A percentile compares a stretch with the other conserved stretches of the same genome.
Evolutionary conservation across 2,329 filamentous ascomycete genomes (phyloP).

Genomic region (Fusarium hostae): DNA sequence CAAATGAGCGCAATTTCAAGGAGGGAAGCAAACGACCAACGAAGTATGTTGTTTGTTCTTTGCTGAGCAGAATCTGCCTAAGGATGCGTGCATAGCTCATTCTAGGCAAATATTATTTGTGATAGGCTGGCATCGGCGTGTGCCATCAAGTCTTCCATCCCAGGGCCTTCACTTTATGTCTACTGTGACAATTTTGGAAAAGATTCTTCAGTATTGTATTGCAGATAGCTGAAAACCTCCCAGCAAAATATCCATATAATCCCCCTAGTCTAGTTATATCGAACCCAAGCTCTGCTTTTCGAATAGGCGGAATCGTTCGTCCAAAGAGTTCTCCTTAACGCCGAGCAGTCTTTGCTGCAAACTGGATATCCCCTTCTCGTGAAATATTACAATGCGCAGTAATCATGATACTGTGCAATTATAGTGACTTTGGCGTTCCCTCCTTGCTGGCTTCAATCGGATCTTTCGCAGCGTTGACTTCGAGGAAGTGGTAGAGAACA

Average conservation of each 20-base stretch:
- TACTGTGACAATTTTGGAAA: background rate
- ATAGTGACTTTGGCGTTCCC: conserved; percentile 28
- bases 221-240: conserved; percentile 4
- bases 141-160: background rate
- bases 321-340: conserved; percentile 35
- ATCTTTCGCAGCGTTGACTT: conserved; percentile 75
- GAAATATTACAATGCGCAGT: conserved; percentile 26
- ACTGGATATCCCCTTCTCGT: conserved; percentile 12
- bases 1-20: background rate
- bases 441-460: conserved; percentile 25
- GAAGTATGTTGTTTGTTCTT: background rate
- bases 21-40: background rate
- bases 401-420: conserved; percentile 11
- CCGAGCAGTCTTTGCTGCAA: conserved; percentile 30
- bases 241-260: background rate
- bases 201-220: background rate
- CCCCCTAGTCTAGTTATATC: conserved; percentile 6
- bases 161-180: background rate
- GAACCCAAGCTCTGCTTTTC: conserved; percentile 4
- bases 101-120: background rate
- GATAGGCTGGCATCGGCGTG: background rate
- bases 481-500: conserved; percentile 94
- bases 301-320: conserved; percentile 8
- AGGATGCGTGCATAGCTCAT: background rate
- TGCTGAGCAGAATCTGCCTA: background rate